These are phyloP conservation scores for Pythium aristosporum DNA, from an alignment of 352 stramenopile species.

Conservation along the genomic window DNA sequence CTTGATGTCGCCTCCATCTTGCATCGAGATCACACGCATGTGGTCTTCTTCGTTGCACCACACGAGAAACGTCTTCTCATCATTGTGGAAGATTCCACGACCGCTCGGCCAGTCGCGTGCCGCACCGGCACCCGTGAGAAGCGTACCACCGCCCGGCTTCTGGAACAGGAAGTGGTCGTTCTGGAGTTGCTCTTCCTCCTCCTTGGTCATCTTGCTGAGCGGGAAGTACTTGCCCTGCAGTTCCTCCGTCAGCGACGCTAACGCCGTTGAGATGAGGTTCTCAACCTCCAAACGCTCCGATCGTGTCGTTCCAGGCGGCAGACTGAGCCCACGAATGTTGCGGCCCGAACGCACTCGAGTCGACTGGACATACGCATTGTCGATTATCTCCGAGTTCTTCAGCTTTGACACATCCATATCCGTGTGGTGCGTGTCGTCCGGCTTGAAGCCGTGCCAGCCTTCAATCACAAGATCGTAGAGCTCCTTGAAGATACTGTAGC, in stretches of 20 bases:
- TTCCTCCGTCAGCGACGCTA: constrained; percentile 67
- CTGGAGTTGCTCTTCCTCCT: constrained; percentile 90
- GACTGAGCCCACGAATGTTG: constrained; percentile 86
- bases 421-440: constrained; percentile 72
- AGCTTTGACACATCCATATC: constrained; percentile 85
- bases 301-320: constrained; percentile 87
- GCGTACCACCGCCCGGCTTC: constrained; percentile 87
- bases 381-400: constrained; percentile 49
- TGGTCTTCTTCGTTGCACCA: constrained; percentile 92
- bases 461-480: constrained; percentile 86
- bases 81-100: constrained; percentile 92
- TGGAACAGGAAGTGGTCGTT: constrained; percentile 93
- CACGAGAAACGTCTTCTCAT: constrained; percentile 88
- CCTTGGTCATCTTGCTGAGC: constrained; percentile 89
- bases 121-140: constrained; percentile 82
- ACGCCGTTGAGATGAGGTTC: constrained; percentile 76
- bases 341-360: constrained; percentile 91
- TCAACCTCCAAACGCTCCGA: constrained; percentile 86
- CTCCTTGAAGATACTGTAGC: constrained; percentile 79
- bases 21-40: constrained; percentile 89
- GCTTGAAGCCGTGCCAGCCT: constrained; percentile 84
- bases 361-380: constrained; percentile 87
- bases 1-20: constrained; percentile 89
- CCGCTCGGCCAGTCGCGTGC: constrained; percentile 91
- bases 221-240: constrained; percentile 88